Base-by-base conservation (phyloP, 2,329 filamentous ascomycete genomes). In the Stromatinia cepivora region DNA sequence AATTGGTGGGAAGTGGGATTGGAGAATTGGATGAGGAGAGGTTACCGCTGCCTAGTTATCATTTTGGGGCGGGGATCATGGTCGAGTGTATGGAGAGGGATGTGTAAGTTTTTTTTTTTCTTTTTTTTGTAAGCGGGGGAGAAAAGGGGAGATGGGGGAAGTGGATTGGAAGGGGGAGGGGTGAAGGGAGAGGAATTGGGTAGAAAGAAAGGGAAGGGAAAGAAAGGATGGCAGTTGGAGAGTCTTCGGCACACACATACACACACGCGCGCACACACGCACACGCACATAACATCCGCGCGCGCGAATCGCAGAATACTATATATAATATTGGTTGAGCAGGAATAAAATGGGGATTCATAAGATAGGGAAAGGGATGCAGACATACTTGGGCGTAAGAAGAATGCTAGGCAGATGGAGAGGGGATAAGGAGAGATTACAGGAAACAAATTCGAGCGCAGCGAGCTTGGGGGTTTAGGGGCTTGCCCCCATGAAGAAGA, bases 241-340 rank as follows among this genome's bases (percentile, higher is more conserved):
- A 46, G 48, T 45, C 48, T 46, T 20, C 20, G 50, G 25, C 39
- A 67, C 66, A 95, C 92, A 76, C 92, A 95, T 76, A 95, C 92
- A 11, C 93, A 93, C 79, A 92, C n/a, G n/a, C n/a, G n/a, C n/a
- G 25, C 39, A 67, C 66, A 95, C 92, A 76, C 92, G 95, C 76
- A 95, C 92, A 11, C 93, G 93, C 79, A 92, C n/a, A n/a, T n/a
- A 96, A 80, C 93, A 97, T 83, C 90, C 54, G 31, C 11, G 20
- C 31, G 34, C 20, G 31, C 54, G 22, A 39, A n/a, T n/a, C 5
- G 10, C 20, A 39, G 34, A n/a, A 39, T 57, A 25, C 22, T 15
- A 39, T 28, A 28, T 39, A 39, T 48, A 22, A 48, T 42, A 42
- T 42, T 42, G 11, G 36, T 39, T 39, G 7, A 13, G 36, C 3